Evolutionary conservation across 2,329 filamentous ascomycete species (phyloP), one percentile per base, ranked within the genome.

Genomic region (Pseudocercospora fuligena): DNA sequence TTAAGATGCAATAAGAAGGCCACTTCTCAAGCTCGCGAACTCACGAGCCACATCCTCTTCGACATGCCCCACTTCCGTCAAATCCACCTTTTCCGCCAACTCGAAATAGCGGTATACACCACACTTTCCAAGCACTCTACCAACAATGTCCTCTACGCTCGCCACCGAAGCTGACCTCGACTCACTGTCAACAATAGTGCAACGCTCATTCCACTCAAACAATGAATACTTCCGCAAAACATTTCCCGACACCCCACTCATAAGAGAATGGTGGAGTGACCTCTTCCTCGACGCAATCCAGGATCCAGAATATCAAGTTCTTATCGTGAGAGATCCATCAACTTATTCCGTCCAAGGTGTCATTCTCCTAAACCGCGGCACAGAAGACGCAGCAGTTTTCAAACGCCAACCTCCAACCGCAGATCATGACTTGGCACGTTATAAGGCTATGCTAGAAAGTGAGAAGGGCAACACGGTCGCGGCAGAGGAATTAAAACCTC

Each of bases 141-240:
- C 33, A 5, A 16, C 33, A 36, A 36, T 36, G 33, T 36, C 33
- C 12, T 14, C 16, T 14, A 12, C 4, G 1, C 3, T 2, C 2
- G 49, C 61, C 5, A 63, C 61, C 5, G 29, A 25, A 8, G 3
- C 54, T 11, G 36, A 68, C 54, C 23, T 71, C 9, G 21, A 62
- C 14, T 70, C 72, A 23, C 63, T 74, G 16, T 54, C 58, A 21
- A 74, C 72, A 3, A 68, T 74, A 49, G 57, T 74, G 27, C 43
- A 70, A 25, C 69, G 72, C 27, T 53, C 70, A 19, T 74, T 72
- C 66, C 70, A 72, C 29, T 65, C 69, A n/a, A 64, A 59, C 19
- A 73, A 73, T 31, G 61, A 65, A 8, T 72, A 69, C 66, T 70
- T 73, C 53, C 60, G 60, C 29, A 66, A 63, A 36, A 57, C 61